Evolutionary conservation across 2,329 filamentous ascomycete species (phyloP), one percentile per base, ranked within the genome.

Genomic region (Neospermospora avenae): DNA sequence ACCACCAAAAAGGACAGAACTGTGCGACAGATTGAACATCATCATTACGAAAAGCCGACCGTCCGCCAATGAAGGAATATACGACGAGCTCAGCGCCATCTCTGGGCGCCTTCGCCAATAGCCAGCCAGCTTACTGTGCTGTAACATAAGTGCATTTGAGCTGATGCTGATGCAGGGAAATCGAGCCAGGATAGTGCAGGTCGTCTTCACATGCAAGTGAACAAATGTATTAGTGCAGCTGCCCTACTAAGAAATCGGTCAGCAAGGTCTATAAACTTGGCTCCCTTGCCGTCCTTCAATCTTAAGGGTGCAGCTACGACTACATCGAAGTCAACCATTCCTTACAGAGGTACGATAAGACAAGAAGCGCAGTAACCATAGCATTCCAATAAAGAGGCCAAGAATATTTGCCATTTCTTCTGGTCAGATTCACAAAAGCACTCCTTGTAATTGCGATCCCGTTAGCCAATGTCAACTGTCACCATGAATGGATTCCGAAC

Each of bases 381-480:
- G 48, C 48, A 51, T 51, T 51, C 48, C 48, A 13, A 6, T 18
- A 3, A 14, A 8, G 24, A n/a, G 37, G 37, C n/a, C n/a, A n/a
- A n/a, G n/a, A n/a, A n/a, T n/a, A n/a, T n/a, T n/a, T n/a, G n/a
- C 20, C 49, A 53, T 37, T 53, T 34, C 49, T 53, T 53, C 31
- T 34, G 16, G 4, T 25, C 20, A 39, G 16, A 10, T 13, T n/a
- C n/a, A n/a, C n/a, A n/a, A n/a, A 13, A 45, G 22, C 18, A 45
- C 42, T 20, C 4, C 22, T 25, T 11, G 24, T 18, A 24, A 14
- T 24, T 14, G 1, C 22, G 22, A 24, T 14, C 13, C 11, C n/a
- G n/a, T n/a, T n/a, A n/a, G n/a, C n/a, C n/a, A n/a, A n/a, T 16
- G 3, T 48, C 28, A 49, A 16, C 34, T 14, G 25, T 44, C 22